Evolutionary conservation across 176 grass and related monocot genomes (phyloP), one percentile per base, ranked within the genome.

Genomic region (Tuctoria greenei): DNA sequence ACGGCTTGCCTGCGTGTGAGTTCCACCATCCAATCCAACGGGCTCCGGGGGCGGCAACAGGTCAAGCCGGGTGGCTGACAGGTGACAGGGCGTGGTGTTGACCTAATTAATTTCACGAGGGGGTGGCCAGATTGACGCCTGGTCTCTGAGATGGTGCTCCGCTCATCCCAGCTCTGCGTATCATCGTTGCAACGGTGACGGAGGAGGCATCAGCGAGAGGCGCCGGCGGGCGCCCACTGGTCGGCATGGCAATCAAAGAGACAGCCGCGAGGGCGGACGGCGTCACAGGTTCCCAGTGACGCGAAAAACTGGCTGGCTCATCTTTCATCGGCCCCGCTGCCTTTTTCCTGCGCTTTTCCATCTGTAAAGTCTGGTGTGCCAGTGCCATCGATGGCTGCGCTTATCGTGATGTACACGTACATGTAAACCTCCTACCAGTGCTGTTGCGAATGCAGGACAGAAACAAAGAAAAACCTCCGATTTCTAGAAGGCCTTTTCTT

Each of bases 201-300:
- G 11, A 28, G 11, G 11, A 28, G 57, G 40, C 72, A 64, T 76
- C 78, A 20, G 38, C 7, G 65, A 23, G 24, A 44, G 68, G 39
- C 24, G 41, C 16, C 24, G 24, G 37, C 56, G 85, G 51, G 39
- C 58, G 66, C 31, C 31, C 31, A 31, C 50, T 60, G 85, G 52
- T 20, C 74, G 35, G 73, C 74, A 26, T 47, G 14, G 14, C 67
- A 9, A 36, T 59, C 8, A 56, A 37, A 72, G 72, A 57, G 58
- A 43, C 50, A n/a, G n/a, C n/a, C n/a, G n/a, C n/a, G n/a, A n/a
- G 39, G 45, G 28, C 46, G 73, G 21, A 27, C 1, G 59, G 73
- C 67, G 68, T 87, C 85, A 87, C 85, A 83, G 74, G 85, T 83
- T 79, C 68, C 56, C 68, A 67, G 80, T 83, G 80, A 83, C 37